A percentile compares a stretch with the other conserved stretches of the same genome.
phyloP scores from a whole-genome alignment of 2,329 filamentous ascomycete genomes.

The Pseudopyrenochaeta lycopersici region DNA sequence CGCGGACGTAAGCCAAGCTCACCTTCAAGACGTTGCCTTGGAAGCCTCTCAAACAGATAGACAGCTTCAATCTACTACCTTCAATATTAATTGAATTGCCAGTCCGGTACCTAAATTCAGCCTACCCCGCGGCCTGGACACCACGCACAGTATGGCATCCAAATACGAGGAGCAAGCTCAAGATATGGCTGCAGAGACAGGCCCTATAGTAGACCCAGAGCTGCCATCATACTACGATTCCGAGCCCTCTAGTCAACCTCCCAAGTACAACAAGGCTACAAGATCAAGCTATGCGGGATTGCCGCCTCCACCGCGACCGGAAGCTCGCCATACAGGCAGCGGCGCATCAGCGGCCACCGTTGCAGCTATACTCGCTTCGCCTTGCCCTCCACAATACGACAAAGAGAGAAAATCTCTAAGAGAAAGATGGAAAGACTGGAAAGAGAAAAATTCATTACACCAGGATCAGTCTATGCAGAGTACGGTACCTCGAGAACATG shows the following conservation, averaged over 20 bases:
- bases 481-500: no score
- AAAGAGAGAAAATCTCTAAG: no score
- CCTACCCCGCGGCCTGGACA: background rate
- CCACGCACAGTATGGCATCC: background rate
- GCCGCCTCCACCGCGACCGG: background rate
- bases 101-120: no score
- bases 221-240: constrained; percentile 9
- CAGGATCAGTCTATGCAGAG: no score
- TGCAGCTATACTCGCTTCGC: background rate
- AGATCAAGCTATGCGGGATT: background rate
- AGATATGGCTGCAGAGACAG: background rate
- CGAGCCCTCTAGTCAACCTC: constrained; percentile 12
- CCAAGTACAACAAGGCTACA: background rate
- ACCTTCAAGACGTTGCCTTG: no score
- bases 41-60: no score
- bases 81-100: no score
- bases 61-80: no score
- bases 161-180: background rate
- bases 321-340: background rate
- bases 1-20: no score
- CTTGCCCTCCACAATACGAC: background rate
- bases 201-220: background rate
- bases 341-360: background rate
- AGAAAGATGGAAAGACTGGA: no score
- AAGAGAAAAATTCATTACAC: no score